These are phyloP conservation scores for Trametes versicolor DNA, from an alignment of 1,284 basidiomycete genomes.

Conservation along the genomic window DNA sequence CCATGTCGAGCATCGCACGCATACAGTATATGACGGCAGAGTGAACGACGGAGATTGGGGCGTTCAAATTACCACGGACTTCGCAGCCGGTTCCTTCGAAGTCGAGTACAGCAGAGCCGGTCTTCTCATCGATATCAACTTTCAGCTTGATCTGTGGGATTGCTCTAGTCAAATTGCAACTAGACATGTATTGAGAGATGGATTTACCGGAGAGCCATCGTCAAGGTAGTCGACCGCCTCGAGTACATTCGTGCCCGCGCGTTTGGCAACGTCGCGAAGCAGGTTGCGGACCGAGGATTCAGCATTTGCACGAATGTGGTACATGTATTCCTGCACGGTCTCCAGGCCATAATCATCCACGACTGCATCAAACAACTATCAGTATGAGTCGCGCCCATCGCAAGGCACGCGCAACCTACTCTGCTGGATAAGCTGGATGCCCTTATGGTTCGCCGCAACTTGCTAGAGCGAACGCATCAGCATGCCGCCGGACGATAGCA, in stretches of 20 bases:
- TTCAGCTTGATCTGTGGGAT: conserved; percentile 73
- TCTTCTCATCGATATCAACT: conserved; percentile 81
- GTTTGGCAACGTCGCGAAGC: conserved; percentile 79
- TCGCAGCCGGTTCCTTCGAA: conserved; percentile 93
- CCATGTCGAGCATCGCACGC: conserved; percentile 90
- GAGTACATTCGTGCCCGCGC: conserved; percentile 72
- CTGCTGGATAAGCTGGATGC: conserved; percentile 82
- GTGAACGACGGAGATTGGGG: conserved; percentile 90
- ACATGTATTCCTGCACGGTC: conserved; percentile 94
- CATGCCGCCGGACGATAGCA: background rate
- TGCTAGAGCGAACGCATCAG: conserved; percentile 60
- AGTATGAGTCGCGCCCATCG: background rate
- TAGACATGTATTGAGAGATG: background rate
- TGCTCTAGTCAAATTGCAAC: conserved; percentile 6
- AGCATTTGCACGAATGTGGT: conserved; percentile 90
- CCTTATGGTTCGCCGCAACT: conserved; percentile 97
- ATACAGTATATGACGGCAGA: conserved; percentile 97
- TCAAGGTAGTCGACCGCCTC: conserved; percentile 85
- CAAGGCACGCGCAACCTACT: conserved; percentile 50
- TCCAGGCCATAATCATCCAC: conserved; percentile 88
- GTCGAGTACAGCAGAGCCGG: conserved; percentile 89
- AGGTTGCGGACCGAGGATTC: conserved; percentile 90
- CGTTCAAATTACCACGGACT: conserved; percentile 90
- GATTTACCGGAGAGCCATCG: conserved; percentile 83
- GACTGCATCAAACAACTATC: conserved; percentile 53